Conservation (phyloP, 2,329 filamentous ascomycete species). For the Lachnellula arida region DNA sequence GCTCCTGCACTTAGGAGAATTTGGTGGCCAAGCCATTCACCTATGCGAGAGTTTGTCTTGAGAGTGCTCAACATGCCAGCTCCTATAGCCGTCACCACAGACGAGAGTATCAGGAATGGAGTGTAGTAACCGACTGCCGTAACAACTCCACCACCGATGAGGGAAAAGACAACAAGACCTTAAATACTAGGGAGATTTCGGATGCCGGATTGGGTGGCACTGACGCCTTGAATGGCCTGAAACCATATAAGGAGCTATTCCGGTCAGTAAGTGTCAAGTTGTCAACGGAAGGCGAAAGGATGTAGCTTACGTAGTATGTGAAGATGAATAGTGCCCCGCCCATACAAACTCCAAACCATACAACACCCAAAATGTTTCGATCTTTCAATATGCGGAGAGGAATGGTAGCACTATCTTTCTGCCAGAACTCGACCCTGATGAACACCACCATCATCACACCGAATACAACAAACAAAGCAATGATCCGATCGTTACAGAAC, state of each 20-base stretch:
- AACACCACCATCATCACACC: constrained; percentile 23
- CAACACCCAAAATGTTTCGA: constrained; percentile 30
- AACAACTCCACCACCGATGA: constrained; percentile 22
- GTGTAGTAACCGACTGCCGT: constrained; percentile 28
- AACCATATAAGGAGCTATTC: constrained; percentile 40
- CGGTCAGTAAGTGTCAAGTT: neutral
- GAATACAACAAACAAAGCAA: constrained; percentile 28
- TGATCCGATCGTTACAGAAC: constrained; percentile 23
- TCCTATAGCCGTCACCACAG: constrained; percentile 32
- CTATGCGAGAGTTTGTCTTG: constrained; percentile 28
- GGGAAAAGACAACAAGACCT: constrained; percentile 20
- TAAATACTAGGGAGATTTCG: constrained; percentile 32
- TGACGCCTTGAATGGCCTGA: constrained; percentile 37
- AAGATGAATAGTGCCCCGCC: constrained; percentile 27
- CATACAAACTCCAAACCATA: constrained; percentile 30
- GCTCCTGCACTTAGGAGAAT: constrained; percentile 49
- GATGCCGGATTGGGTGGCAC: constrained; percentile 39
- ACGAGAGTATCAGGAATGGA: constrained; percentile 15
- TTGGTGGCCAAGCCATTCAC: constrained; percentile 53
- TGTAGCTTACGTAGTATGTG: constrained; percentile 34
- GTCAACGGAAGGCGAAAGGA: neutral
- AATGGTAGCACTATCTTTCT: constrained; percentile 23
- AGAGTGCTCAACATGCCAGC: constrained; percentile 36
- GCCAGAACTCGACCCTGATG: neutral
- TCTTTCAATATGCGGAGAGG: constrained; percentile 33